Conservation (phyloP, 2,329 filamentous ascomycete species). For the Ophiostoma populinum region DNA sequence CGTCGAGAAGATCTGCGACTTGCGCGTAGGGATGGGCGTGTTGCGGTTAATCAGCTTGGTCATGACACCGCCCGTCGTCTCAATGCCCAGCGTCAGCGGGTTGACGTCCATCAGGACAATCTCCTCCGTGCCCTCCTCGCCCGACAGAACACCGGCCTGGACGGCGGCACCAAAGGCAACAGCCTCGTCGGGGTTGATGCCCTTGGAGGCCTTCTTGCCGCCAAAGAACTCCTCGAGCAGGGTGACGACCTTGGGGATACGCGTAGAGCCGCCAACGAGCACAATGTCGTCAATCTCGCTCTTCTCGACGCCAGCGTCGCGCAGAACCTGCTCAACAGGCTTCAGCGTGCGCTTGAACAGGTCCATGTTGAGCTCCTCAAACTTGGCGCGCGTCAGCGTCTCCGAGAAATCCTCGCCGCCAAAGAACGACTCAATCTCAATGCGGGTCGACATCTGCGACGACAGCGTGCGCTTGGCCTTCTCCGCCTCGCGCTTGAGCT, state of each 20-base stretch:
- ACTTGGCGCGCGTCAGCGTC: slow-evolving; percentile 96
- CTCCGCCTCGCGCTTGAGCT: slow-evolving; percentile 97
- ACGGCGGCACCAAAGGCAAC: slow-evolving; percentile 95
- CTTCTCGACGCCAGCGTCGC: slow-evolving; percentile 97
- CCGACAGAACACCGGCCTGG: slow-evolving; percentile 87
- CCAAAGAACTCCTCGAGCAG: slow-evolving; percentile 92
- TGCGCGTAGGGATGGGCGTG: slow-evolving; percentile 87
- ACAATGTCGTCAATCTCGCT: slow-evolving; percentile 89
- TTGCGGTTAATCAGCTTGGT: slow-evolving; percentile 91
- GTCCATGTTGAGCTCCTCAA: slow-evolving; percentile 97
- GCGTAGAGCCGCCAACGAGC: slow-evolving; percentile 92
- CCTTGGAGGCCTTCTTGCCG: slow-evolving; percentile 96
- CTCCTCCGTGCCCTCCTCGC: slow-evolving; percentile 63
- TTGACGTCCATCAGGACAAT: slow-evolving; percentile 95
- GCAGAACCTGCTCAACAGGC: slow-evolving; percentile 95
- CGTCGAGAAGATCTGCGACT: slow-evolving; percentile 95
- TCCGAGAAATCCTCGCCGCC: slow-evolving; percentile 96
- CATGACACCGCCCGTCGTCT: slow-evolving; percentile 96
- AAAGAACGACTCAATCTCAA: slow-evolving; percentile 95
- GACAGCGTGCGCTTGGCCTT: slow-evolving; percentile 98
- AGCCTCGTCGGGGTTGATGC: slow-evolving; percentile 98
- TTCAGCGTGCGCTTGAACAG: slow-evolving; percentile 99
- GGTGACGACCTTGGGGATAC: slow-evolving; percentile 93
- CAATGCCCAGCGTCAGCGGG: slow-evolving; percentile 88
- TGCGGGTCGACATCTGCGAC: slow-evolving; percentile 80